phyloP scores from a whole-genome alignment of 139 green algal genomes.

The Chlamydomonas sphaeroides region DNA sequence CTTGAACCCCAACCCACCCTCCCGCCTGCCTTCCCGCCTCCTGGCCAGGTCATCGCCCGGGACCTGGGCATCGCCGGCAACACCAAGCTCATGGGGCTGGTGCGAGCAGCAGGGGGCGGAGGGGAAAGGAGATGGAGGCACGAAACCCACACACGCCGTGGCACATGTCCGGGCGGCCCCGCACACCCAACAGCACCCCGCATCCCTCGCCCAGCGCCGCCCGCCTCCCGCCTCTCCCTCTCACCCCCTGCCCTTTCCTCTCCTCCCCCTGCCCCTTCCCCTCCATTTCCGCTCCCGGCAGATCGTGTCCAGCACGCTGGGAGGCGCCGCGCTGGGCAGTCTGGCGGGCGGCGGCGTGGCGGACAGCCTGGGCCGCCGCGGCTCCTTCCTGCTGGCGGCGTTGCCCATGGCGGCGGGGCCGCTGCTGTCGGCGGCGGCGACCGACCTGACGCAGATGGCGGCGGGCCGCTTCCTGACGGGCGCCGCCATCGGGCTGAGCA shows the following conservation, averaged over 20 bases:
- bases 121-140: not conserved
- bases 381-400: conserved; percentile 73
- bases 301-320: conserved; percentile 87
- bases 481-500: conserved; percentile 92
- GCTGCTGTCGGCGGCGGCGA: conserved; percentile 73
- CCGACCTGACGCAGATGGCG: conserved; percentile 70
- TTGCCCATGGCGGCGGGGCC: conserved; percentile 80
- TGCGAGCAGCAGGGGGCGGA: conserved; percentile 32
- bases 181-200: not conserved
- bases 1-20: no score
- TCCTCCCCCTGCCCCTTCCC: not conserved
- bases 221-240: no score
- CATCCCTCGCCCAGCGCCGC: no score
- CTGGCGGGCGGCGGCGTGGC: conserved; percentile 76
- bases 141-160: no score
- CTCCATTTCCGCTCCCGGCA: conserved; percentile 29
- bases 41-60: conserved; percentile 74
- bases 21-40: no score
- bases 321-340: conserved; percentile 78
- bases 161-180: not conserved
- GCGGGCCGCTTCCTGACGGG: conserved; percentile 84
- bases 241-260: not conserved
- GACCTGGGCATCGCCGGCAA: conserved; percentile 84
- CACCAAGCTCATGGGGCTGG: conserved; percentile 75
- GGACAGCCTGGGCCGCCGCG: conserved; percentile 77